A percentile compares a stretch with the other conserved stretches of the same genome.
These are phyloP conservation scores for Fusarium nurragi DNA, from an alignment of 2,329 filamentous ascomycete genomes.

Conservation along the genomic window DNA sequence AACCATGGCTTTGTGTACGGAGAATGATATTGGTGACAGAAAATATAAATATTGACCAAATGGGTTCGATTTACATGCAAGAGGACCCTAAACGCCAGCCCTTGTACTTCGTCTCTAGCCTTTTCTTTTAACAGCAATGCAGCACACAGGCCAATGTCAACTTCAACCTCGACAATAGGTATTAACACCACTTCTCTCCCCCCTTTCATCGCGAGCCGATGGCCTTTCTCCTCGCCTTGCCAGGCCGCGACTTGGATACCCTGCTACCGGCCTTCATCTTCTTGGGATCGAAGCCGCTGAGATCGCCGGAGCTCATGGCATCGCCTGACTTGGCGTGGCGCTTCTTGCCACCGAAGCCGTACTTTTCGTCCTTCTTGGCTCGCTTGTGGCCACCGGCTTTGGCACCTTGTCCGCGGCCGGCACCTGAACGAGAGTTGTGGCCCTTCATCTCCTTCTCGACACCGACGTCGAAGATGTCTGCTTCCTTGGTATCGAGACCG, in stretches of 20 bases:
- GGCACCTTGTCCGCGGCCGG: slow-evolving; percentile 48
- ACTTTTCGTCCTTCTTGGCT: slow-evolving; percentile 94
- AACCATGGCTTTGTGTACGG: not conserved
- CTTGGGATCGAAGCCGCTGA: slow-evolving; percentile 81
- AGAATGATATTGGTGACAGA: slow-evolving; percentile 4
- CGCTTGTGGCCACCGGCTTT: slow-evolving; percentile 72
- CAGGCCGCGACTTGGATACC: slow-evolving; percentile 56
- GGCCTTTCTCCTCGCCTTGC: slow-evolving; percentile 63
- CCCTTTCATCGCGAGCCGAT: slow-evolving; percentile 42
- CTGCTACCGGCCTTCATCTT: slow-evolving; percentile 76
- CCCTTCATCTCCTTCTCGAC: slow-evolving; percentile 72
- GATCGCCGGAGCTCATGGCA: slow-evolving; percentile 81
- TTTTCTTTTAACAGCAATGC: slow-evolving; percentile 38
- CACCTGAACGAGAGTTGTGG: slow-evolving; percentile 51
- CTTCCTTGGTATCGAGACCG: slow-evolving; percentile 75
- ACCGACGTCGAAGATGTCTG: slow-evolving; percentile 90
- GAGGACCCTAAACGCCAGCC: slow-evolving; percentile 41
- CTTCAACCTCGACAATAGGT: not conserved
- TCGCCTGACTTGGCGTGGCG: slow-evolving; percentile 89
- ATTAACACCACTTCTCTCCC: slow-evolving; percentile 1
- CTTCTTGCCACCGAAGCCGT: slow-evolving; percentile 97
- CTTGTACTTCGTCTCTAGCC: slow-evolving; percentile 38
- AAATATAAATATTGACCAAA: slow-evolving; percentile 37
- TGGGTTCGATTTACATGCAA: slow-evolving; percentile 39
- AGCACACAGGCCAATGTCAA: slow-evolving; percentile 7